Percentiles rank a stretch among this genome's conserved stretches.
Evolutionary conservation across 2,329 filamentous ascomycete genomes (phyloP).

Genomic region (Fusarium mexicanum): DNA sequence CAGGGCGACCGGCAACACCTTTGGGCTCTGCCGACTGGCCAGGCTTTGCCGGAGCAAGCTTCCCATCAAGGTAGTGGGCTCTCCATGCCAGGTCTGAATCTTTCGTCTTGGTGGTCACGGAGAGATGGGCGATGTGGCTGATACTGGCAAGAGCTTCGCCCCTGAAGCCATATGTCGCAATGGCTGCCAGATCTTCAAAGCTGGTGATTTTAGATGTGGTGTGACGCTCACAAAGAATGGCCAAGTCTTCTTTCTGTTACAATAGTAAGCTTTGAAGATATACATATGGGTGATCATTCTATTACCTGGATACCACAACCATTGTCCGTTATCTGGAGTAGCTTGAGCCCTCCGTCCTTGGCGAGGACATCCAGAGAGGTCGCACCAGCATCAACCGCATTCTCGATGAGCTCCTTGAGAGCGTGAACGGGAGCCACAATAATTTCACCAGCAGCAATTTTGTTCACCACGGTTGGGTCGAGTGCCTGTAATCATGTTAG

Average conservation of each 20-base stretch:
- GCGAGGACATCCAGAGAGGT: conserved; percentile 90
- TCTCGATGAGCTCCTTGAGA: conserved; percentile 95
- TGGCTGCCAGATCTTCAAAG: conserved; percentile 91
- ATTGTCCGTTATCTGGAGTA: conserved; percentile 97
- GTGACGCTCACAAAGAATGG: conserved; percentile 93
- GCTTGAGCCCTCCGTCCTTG: conserved; percentile 93
- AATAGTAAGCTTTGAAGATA: conserved; percentile 22
- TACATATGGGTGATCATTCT: neutral
- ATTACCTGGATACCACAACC: conserved; percentile 90
- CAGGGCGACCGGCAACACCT: conserved; percentile 84
- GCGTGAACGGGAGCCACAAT: conserved; percentile 97
- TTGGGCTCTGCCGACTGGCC: conserved; percentile 89
- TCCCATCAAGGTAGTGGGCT: conserved; percentile 86
- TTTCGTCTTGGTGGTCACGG: conserved; percentile 92
- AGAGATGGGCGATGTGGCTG: conserved; percentile 96
- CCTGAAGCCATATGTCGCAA: conserved; percentile 96
- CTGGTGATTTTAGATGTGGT: conserved; percentile 95
- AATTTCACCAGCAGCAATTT: conserved; percentile 97
- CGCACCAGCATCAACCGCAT: conserved; percentile 95
- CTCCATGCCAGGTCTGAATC: conserved; percentile 90
- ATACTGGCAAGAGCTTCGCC: conserved; percentile 97
- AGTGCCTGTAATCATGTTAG: conserved; percentile 69
- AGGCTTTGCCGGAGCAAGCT: conserved; percentile 83
- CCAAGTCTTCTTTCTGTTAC: conserved; percentile 82
- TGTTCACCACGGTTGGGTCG: conserved; percentile 94